Percentiles rank a stretch among this genome's conserved stretches.
Conservation (phyloP, 768 basidiomycete genomes). For the Auricularia cornea region DNA sequence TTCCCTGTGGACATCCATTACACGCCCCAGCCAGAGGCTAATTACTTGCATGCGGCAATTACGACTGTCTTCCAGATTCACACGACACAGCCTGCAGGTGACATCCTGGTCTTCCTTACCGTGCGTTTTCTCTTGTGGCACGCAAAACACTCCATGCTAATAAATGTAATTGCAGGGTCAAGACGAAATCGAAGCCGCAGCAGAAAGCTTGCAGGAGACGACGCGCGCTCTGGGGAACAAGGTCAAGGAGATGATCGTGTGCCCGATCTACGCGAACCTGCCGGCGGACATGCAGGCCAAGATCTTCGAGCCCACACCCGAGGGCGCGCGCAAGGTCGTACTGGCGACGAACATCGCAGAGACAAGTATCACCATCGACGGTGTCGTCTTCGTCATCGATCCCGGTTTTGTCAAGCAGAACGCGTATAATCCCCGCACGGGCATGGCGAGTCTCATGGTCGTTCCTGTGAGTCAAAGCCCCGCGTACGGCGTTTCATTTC, state of each 20-base stretch:
- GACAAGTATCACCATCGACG: constrained; percentile 98
- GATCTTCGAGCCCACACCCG: constrained; percentile 98
- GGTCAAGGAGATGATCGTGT: constrained; percentile 86
- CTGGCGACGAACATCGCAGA: constrained; percentile 99
- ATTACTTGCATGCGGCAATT: constrained; percentile 96
- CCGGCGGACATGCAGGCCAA: constrained; percentile 99
- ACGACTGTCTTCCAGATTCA: constrained; percentile 99
- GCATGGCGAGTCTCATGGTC: constrained; percentile 94
- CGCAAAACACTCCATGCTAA: neutral
- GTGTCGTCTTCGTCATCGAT: constrained; percentile 98
- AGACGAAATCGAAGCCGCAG: constrained; percentile 97
- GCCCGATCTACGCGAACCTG: constrained; percentile 98
- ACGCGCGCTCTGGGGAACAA: constrained; percentile 93
- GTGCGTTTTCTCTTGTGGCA: constrained; percentile 33
- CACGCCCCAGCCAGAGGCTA: constrained; percentile 98
- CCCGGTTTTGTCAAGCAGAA: constrained; percentile 99
- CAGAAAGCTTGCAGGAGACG: constrained; percentile 94
- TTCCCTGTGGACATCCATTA: constrained; percentile 99
- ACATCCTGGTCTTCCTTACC: constrained; percentile 95
- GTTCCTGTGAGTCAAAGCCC: constrained; percentile 63
- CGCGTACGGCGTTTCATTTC: neutral
- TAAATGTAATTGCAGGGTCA: constrained; percentile 57
- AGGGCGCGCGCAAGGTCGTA: constrained; percentile 94
- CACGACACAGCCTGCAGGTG: constrained; percentile 95
- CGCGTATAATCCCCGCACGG: constrained; percentile 95